Base-by-base conservation (phyloP, 306 rosid species). In the Prunus padus region DNA sequence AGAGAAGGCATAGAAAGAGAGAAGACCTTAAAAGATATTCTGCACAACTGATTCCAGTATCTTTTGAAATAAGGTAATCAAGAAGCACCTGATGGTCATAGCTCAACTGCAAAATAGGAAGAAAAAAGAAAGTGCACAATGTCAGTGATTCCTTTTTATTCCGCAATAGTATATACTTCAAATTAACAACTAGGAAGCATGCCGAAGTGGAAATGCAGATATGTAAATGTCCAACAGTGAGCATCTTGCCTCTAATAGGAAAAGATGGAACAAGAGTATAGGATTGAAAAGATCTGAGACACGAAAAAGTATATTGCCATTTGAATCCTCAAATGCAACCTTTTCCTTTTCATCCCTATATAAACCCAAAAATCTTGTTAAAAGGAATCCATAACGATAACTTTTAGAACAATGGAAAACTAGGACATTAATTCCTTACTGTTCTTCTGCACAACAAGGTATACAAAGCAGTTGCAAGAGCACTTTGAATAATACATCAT, bases 11-110 rank as follows among this genome's bases (percentile, higher is more conserved):
- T 31, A 72, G 22, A 25, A 49, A 57, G 46, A 22, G 62, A 20
- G 59, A 45, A 62, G 73, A 91, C 97, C 97, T 88, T 71, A 94
- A 69, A 68, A 94, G 88, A 87, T 94, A 91, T 79, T 94, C 93
- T 76, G 86, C 93, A 78, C 96, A 94, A 76, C 84, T 86, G 66
- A 83, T 86, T 85, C 98, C 97, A 12, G 91, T 83, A 86, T 94
- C 93, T 80, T 90, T 94, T 4, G 97, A 90, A 74, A 94, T 90
- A 81, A 91, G 98, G 81, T 91, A 94, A 81, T 91, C 97, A 79
- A 94, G 89, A 77, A 94, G 95, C 85, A 94, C 91, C 78, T 87
- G 91, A 73, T 91, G 98, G 77, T 94, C 98, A 80, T 94, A 94
- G 83, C 84, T 91, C 86, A 94, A 87, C 98, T 94, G 95, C 84